Evolutionary conservation across 129 eudicot genomes (phyloP), one percentile per base, ranked within the genome.

Genomic region (Ambrosia artemisiifolia): DNA sequence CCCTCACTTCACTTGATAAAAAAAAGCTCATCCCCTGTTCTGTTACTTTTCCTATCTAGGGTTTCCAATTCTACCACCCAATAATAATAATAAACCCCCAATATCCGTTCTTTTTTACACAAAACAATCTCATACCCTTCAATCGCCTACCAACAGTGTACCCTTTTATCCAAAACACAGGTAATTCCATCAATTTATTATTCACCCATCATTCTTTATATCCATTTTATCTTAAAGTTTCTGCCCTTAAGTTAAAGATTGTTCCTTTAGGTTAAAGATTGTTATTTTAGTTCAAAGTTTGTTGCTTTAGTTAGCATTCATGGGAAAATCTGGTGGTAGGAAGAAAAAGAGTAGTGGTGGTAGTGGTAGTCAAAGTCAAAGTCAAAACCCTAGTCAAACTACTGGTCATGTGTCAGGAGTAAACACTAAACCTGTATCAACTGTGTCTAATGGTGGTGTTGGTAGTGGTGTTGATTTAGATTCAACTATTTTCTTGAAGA

Each of bases 241-340:
- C 56, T 49, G 72, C 48, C 69, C 24, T 74, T 64, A 76, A 69
- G 9, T 40, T 64, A 20, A 66, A 69, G 13, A 43, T 48, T 57
- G 65, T 17, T 43, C 50, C 24, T 54, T 76, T 57, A 67, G 72
- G 28, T 24, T 24, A 24, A 24, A 24, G 28, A 24, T 24, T 24
- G 1, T 24, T 24, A 1, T 69, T 35, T 74, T 64, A 76, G 72
- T 6, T 40, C 57, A 20, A 66, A 69, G 13, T 50, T 48, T 57
- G 65, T 17, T 43, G 56, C 24, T 54, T 76, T 57, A 67, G 72
- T 70, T 57, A 49, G 81, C 78, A 69, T 75, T 34, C 75, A 88
- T 89, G 96, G 96, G 96, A 85, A 89, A 86, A 80, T 86, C 96
- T 67, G 96, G 91, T 38, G 90, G 92, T 73, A 82, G 85, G 85